A percentile compares a stretch with the other conserved stretches of the same genome.
Evolutionary conservation across 257 asterid species (phyloP).

Genomic region (Nicotiana tabacum): DNA sequence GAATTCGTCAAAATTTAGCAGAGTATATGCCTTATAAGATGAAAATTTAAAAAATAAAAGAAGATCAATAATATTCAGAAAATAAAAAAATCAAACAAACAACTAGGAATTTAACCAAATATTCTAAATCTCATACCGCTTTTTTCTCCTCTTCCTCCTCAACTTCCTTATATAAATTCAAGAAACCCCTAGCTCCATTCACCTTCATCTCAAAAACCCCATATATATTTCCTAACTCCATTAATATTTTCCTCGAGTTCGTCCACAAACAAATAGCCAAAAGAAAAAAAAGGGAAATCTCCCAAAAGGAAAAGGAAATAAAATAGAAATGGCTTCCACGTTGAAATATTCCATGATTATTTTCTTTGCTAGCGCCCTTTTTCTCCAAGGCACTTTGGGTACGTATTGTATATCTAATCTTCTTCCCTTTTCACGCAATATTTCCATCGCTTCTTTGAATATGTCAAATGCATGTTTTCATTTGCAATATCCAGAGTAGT

Average conservation of each 20-base stretch:
- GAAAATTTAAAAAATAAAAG: neutral
- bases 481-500: neutral
- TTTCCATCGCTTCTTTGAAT: neutral
- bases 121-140: neutral
- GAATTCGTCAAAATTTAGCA: neutral
- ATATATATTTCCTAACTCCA: neutral
- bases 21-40: neutral
- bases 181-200: neutral
- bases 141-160: neutral
- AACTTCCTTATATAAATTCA: neutral
- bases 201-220: neutral
- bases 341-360: neutral
- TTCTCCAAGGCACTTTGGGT: constrained; percentile 44
- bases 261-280: neutral
- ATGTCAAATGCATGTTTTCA: neutral
- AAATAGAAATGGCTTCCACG: neutral
- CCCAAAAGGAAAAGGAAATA: neutral
- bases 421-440: neutral
- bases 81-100: neutral
- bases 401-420: neutral
- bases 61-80: neutral
- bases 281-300: neutral
- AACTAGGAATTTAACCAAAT: neutral
- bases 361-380: constrained; percentile 31
- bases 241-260: neutral